Percentiles rank a stretch among this genome's conserved stretches.
phyloP scores from a whole-genome alignment of 192 early-diverging fungal species.

The Tieghemiomyces parasiticus region DNA sequence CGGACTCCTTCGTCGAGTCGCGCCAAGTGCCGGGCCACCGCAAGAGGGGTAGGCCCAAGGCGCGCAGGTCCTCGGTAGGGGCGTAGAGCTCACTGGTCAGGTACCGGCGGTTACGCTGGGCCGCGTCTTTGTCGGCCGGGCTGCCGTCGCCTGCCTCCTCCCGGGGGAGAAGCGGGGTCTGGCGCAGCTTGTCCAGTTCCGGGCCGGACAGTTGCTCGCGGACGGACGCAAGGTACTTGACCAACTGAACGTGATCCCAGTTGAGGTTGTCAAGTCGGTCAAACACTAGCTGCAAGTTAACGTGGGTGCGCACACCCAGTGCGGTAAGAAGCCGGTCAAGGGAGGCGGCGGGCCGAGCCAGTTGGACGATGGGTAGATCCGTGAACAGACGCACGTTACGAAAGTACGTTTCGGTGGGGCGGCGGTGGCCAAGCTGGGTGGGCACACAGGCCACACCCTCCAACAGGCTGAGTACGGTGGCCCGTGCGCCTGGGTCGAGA shows the following conservation, averaged over 20 bases:
- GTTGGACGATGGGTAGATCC: conserved; percentile 57
- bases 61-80: conserved; percentile 38
- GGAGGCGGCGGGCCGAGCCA: conserved; percentile 31
- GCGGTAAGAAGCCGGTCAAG: conserved; percentile 38
- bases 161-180: conserved; percentile 19
- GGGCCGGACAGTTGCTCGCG: conserved; percentile 38
- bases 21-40: conserved; percentile 45
- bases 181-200: conserved; percentile 43
- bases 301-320: conserved; percentile 75
- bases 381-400: conserved; percentile 62
- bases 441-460: conserved; percentile 37
- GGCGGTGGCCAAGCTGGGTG: conserved; percentile 49
- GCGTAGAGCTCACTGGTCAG: conserved; percentile 47
- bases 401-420: conserved; percentile 62
- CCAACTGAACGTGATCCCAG: conserved; percentile 71
- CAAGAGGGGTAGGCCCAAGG: conserved; percentile 48
- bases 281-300: conserved; percentile 74
- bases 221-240: conserved; percentile 67
- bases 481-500: conserved; percentile 16
- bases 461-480: conserved; percentile 18
- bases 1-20: conserved; percentile 15
- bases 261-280: conserved; percentile 56
- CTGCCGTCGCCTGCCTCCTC: conserved; percentile 12
- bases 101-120: conserved; percentile 21
- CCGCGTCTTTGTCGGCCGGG: neutral